phyloP scores from a whole-genome alignment of 805 yeast genomes.

The Novakomyces olei region DNA sequence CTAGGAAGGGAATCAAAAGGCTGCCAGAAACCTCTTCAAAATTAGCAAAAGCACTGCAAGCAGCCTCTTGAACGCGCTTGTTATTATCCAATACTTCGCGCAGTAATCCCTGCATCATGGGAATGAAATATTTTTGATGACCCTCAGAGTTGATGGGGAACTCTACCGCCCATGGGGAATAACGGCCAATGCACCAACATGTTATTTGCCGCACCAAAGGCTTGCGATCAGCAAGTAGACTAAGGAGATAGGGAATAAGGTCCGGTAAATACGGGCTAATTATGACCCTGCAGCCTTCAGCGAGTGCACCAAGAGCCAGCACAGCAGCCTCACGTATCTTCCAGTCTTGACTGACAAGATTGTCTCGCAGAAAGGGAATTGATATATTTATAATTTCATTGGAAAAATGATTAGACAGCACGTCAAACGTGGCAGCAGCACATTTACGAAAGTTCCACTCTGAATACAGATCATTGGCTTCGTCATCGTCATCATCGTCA shows the following conservation, averaged over 20 bases:
- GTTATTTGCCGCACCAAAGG: constrained; percentile 79
- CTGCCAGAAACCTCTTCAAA: constrained; percentile 60
- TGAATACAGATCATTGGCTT: constrained; percentile 39
- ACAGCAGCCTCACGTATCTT: constrained; percentile 82
- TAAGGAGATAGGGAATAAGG: constrained; percentile 65
- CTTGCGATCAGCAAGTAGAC: constrained; percentile 49
- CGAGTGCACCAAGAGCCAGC: constrained; percentile 83
- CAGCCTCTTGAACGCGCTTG: constrained; percentile 89
- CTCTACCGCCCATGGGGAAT: constrained; percentile 44
- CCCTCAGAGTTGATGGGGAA: constrained; percentile 43
- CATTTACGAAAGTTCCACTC: constrained; percentile 89
- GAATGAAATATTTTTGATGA: constrained; percentile 44
- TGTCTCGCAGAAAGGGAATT: constrained; percentile 54
- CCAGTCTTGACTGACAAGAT: constrained; percentile 56
- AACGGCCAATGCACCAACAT: constrained; percentile 88
- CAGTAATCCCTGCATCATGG: constrained; percentile 49
- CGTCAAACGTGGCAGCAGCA: constrained; percentile 79
- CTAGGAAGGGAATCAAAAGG: constrained; percentile 38
- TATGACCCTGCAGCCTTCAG: constrained; percentile 58
- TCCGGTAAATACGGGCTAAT: constrained; percentile 54
- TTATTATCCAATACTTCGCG: constrained; percentile 30
- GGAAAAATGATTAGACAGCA: constrained; percentile 47
- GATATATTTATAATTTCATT: constrained; percentile 40
- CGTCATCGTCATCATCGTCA: constrained; percentile 53
- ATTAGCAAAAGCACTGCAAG: constrained; percentile 66